A percentile compares a stretch with the other conserved stretches of the same genome.
These are phyloP conservation scores for Calonectria hongkongensis DNA, from an alignment of 2,329 filamentous ascomycete species.

Conservation along the genomic window DNA sequence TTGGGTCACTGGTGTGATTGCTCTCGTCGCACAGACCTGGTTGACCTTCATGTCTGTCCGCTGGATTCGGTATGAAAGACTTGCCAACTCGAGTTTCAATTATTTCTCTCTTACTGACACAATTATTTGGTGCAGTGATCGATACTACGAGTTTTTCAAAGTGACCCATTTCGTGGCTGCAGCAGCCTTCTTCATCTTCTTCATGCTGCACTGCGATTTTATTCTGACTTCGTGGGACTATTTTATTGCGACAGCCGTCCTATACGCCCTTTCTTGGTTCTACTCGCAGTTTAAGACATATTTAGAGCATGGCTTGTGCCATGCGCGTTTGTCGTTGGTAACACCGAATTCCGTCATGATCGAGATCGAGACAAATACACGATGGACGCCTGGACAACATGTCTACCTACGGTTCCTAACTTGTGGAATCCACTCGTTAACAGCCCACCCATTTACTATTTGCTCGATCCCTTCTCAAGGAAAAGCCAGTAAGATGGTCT, in stretches of 20 bases:
- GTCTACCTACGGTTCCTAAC: slow-evolving; percentile 5
- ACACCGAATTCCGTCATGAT: neutral
- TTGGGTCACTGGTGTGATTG: neutral
- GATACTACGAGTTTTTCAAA: slow-evolving; percentile 14
- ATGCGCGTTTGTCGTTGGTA: neutral
- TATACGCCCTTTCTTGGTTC: slow-evolving; percentile 1
- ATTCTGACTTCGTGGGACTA: slow-evolving; percentile 5
- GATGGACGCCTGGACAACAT: slow-evolving; percentile 12
- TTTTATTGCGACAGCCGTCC: neutral
- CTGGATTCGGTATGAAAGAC: slow-evolving; percentile 6
- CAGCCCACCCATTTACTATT: slow-evolving; percentile 1
- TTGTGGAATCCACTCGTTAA: neutral
- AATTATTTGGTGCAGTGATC: neutral
- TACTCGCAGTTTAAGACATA: neutral
- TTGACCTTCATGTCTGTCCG: slow-evolving; percentile 7
- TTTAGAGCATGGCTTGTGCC: slow-evolving; percentile 7
- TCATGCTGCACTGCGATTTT: slow-evolving; percentile 10
- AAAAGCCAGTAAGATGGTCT: neutral
- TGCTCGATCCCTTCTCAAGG: neutral
- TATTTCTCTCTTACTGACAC: neutral
- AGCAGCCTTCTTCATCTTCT: slow-evolving; percentile 4
- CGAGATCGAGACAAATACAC: slow-evolving; percentile 3
- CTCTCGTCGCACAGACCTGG: slow-evolving; percentile 7
- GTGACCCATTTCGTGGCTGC: neutral
- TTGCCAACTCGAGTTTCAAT: neutral